phyloP scores from a whole-genome alignment of 495 filamentous ascomycete genomes.

The Massariosphaeria phaeospora region DNA sequence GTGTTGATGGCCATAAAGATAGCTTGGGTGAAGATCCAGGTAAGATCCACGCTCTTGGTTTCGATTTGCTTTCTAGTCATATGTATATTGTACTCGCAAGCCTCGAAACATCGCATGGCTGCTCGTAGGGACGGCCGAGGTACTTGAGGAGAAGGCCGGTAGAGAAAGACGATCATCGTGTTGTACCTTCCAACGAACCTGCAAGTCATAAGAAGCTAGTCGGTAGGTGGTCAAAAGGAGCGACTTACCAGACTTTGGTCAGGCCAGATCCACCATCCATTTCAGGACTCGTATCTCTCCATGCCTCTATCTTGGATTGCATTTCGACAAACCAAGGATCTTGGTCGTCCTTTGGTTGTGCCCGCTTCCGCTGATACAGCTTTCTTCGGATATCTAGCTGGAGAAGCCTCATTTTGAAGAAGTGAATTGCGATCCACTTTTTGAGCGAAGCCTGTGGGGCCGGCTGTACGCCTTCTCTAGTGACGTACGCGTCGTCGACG shows the following conservation, averaged over 20 bases:
- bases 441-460: slow-evolving; percentile 61
- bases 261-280: slow-evolving; percentile 61
- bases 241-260: slow-evolving; percentile 56
- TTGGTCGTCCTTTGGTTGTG: slow-evolving; percentile 64
- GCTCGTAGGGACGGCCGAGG: slow-evolving; percentile 72
- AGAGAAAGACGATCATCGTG: slow-evolving; percentile 78
- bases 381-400: slow-evolving; percentile 81
- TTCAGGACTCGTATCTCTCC: slow-evolving; percentile 59
- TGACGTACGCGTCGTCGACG: slow-evolving; percentile 75
- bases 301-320: slow-evolving; percentile 68
- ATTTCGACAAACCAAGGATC: slow-evolving; percentile 84
- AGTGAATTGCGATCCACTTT: slow-evolving; percentile 86
- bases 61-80: slow-evolving; percentile 72
- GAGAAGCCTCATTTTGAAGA: slow-evolving; percentile 82
- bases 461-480: slow-evolving; percentile 64
- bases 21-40: slow-evolving; percentile 83
- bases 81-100: slow-evolving; percentile 69
- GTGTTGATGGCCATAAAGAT: slow-evolving; percentile 85
- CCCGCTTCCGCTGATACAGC: slow-evolving; percentile 73
- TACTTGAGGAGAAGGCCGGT: slow-evolving; percentile 83
- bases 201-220: neutral
- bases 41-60: slow-evolving; percentile 70
- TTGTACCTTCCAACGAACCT: slow-evolving; percentile 76
- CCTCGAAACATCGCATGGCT: slow-evolving; percentile 75
- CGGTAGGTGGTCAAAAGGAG: neutral